Percentiles rank a stretch among this genome's conserved stretches.
phyloP scores from a whole-genome alignment of 331 rosid species.

The Acacia concinna region DNA sequence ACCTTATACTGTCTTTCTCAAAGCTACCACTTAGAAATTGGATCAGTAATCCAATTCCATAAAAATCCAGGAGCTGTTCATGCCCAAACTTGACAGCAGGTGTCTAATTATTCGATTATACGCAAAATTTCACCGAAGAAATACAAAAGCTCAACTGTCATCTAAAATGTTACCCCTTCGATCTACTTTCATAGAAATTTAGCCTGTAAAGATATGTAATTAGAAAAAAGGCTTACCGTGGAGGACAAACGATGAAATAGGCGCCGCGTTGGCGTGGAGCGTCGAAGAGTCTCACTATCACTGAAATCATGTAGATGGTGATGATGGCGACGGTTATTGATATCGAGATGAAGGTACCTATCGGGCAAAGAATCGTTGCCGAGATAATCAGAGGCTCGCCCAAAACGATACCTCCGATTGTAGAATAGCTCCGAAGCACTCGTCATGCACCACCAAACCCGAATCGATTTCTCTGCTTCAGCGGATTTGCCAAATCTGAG shows the following conservation, averaged over 20 bases:
- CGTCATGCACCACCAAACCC: conserved; percentile 63
- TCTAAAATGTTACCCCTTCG: neutral
- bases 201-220: neutral
- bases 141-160: neutral
- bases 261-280: conserved; percentile 44
- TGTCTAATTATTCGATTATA: neutral
- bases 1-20: neutral
- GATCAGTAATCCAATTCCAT: neutral
- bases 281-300: conserved; percentile 52
- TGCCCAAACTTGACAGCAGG: neutral
- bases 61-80: neutral
- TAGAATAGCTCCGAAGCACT: conserved; percentile 84
- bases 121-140: neutral
- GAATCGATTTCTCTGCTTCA: neutral
- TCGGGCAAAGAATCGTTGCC: conserved; percentile 50
- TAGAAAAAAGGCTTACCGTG: conserved; percentile 21
- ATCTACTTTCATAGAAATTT: neutral
- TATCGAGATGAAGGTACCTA: conserved; percentile 31
- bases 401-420: conserved; percentile 70
- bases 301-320: conserved; percentile 43
- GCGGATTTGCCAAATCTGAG: neutral
- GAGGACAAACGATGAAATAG: conserved; percentile 41
- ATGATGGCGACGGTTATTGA: conserved; percentile 27
- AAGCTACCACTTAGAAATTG: neutral
- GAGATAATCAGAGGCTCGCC: conserved; percentile 46